These are phyloP conservation scores for Daldinia eschscholtzii DNA, from an alignment of 2,329 filamentous ascomycete genomes.

Conservation along the genomic window DNA sequence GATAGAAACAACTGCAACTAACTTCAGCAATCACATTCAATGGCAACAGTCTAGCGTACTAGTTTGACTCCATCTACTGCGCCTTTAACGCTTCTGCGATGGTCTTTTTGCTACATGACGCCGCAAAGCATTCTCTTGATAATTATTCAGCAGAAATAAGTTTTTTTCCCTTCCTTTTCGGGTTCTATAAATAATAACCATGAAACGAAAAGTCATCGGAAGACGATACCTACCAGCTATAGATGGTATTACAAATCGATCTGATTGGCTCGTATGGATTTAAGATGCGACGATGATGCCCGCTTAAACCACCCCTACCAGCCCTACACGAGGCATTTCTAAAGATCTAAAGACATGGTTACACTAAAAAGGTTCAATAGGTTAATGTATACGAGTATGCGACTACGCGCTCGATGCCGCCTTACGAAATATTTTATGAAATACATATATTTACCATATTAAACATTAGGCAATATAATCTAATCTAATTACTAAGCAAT, in stretches of 20 bases:
- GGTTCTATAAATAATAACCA: background rate
- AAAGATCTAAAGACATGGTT: no score
- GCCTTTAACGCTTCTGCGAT: background rate
- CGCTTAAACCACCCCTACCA: background rate
- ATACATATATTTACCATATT: background rate
- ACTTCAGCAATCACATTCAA: background rate
- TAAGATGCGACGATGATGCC: conserved; percentile 10
- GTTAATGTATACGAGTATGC: no score
- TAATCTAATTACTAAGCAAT: background rate
- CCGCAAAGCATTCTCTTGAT: background rate
- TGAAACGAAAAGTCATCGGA: background rate
- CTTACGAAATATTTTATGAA: background rate
- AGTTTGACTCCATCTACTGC: background rate
- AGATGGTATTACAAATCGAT: background rate
- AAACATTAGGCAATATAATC: background rate
- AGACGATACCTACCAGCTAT: background rate
- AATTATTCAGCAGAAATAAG: background rate
- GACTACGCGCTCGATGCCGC: background rate
- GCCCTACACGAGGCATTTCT: background rate
- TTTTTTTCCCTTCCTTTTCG: background rate
- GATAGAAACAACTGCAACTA: background rate
- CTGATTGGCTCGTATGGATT: conserved; percentile 24
- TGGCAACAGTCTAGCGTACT: no score
- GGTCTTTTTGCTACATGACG: background rate
- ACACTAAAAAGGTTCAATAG: background rate